Evolutionary conservation across 345 rosid genomes (phyloP).

Genomic region (Noccaea caerulescens): DNA sequence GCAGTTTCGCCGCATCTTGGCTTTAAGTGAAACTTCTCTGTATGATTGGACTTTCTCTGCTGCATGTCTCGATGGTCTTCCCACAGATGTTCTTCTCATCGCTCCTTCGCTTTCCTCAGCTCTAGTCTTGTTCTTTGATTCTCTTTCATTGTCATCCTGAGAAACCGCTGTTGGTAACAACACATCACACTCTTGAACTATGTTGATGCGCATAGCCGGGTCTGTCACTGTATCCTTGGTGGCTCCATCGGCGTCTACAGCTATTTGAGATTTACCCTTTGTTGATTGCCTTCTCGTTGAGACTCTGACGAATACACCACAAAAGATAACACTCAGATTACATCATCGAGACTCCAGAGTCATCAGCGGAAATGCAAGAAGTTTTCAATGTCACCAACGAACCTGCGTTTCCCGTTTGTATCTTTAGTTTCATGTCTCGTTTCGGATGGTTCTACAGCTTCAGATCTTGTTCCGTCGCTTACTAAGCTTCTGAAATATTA

Average conservation of each 20-base stretch:
- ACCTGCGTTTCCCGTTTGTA: slow-evolving; percentile 54
- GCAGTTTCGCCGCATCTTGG: slow-evolving; percentile 64
- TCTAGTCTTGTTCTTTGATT: slow-evolving; percentile 29
- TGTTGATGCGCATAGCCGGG: not conserved
- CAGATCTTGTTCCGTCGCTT: slow-evolving; percentile 45
- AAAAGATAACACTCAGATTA: slow-evolving; percentile 25
- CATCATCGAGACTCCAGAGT: slow-evolving; percentile 23
- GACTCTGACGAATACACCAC: slow-evolving; percentile 27
- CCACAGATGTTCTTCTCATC: slow-evolving; percentile 49
- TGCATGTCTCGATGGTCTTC: slow-evolving; percentile 69
- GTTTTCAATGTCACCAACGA: slow-evolving; percentile 19
- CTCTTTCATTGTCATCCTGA: slow-evolving; percentile 23
- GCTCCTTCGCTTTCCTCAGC: slow-evolving; percentile 46
- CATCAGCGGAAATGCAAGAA: slow-evolving; percentile 1
- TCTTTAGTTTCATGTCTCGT: slow-evolving; percentile 41
- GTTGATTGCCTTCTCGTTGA: slow-evolving; percentile 49
- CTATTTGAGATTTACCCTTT: slow-evolving; percentile 36
- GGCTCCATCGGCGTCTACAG: slow-evolving; percentile 24
- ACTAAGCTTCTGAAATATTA: slow-evolving; percentile 31
- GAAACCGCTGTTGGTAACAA: slow-evolving; percentile 5
- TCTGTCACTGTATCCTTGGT: slow-evolving; percentile 31
- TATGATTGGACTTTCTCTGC: slow-evolving; percentile 72
- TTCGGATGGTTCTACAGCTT: slow-evolving; percentile 42
- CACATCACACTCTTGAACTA: slow-evolving; percentile 32
- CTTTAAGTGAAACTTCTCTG: slow-evolving; percentile 71